A percentile compares a stretch with the other conserved stretches of the same genome.
phyloP scores from a whole-genome alignment of 805 yeast genomes.

The Candida ulmi region DNA sequence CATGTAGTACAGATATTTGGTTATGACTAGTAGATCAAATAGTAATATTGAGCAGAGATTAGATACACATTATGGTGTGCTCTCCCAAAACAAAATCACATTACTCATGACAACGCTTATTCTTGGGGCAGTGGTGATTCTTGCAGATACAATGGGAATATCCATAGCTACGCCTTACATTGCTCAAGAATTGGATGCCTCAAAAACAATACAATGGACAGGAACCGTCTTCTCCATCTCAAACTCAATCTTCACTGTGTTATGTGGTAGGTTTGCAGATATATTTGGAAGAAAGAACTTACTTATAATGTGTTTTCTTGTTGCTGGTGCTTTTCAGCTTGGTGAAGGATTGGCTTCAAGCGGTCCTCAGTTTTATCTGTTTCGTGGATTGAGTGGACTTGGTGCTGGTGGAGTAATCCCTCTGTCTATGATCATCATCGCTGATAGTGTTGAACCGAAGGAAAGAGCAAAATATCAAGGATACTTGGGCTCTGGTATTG shows the following conservation, averaged over 20 bases:
- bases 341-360: slow-evolving; percentile 48
- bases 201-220: slow-evolving; percentile 50
- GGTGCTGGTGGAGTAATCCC: slow-evolving; percentile 51
- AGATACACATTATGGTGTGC: too few relatives aligned
- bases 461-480: slow-evolving; percentile 57
- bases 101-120: too few relatives aligned
- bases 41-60: too few relatives aligned
- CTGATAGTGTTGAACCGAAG: slow-evolving; percentile 43
- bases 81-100: too few relatives aligned
- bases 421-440: slow-evolving; percentile 44
- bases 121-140: too few relatives aligned
- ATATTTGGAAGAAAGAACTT: slow-evolving; percentile 48
- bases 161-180: slow-evolving; percentile 30
- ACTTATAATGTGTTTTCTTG: slow-evolving; percentile 32
- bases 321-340: slow-evolving; percentile 39
- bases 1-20: too few relatives aligned
- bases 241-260: slow-evolving; percentile 44
- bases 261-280: slow-evolving; percentile 50
- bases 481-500: slow-evolving; percentile 43
- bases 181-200: slow-evolving; percentile 40
- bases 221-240: slow-evolving; percentile 49
- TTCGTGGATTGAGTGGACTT: slow-evolving; percentile 50
- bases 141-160: slow-evolving; percentile 9
- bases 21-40: too few relatives aligned
- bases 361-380: slow-evolving; percentile 42